These are phyloP conservation scores for Rasamsonia emersonii DNA, from an alignment of 2,329 filamentous ascomycete species.

Conservation along the genomic window DNA sequence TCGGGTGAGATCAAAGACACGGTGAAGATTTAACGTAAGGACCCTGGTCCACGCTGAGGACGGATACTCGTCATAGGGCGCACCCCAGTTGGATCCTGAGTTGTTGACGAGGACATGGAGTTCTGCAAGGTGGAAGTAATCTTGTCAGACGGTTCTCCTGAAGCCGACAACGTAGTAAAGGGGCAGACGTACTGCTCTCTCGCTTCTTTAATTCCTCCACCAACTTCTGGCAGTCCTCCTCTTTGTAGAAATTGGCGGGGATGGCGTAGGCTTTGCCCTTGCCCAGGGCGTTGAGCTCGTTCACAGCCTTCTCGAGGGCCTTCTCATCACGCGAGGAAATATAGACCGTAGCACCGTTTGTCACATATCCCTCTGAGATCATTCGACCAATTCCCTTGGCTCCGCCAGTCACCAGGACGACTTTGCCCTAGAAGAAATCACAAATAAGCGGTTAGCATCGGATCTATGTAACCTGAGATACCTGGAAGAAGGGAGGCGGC, in stretches of 20 bases:
- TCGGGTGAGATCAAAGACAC: slow-evolving; percentile 41
- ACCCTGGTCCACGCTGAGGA: slow-evolving; percentile 51
- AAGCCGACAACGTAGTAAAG: slow-evolving; percentile 54
- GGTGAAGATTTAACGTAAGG: slow-evolving; percentile 47
- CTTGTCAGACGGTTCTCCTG: slow-evolving; percentile 20
- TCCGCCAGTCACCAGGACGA: slow-evolving; percentile 44
- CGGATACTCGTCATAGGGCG: slow-evolving; percentile 50
- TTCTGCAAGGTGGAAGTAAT: slow-evolving; percentile 23
- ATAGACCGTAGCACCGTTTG: slow-evolving; percentile 45
- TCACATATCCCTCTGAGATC: slow-evolving; percentile 46
- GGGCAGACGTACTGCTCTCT: slow-evolving; percentile 51
- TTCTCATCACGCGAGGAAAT: slow-evolving; percentile 46
- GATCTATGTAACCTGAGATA: slow-evolving; percentile 51
- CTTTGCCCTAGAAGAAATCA: slow-evolving; percentile 26
- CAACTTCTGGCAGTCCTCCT: slow-evolving; percentile 41
- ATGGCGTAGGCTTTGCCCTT: slow-evolving; percentile 45
- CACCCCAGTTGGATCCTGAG: slow-evolving; percentile 47
- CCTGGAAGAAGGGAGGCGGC: slow-evolving; percentile 41
- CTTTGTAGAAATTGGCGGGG: slow-evolving; percentile 44
- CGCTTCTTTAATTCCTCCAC: slow-evolving; percentile 41
- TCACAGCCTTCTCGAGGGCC: slow-evolving; percentile 39
- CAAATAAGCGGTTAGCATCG: neutral
- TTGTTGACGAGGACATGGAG: slow-evolving; percentile 44
- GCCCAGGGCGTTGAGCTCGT: slow-evolving; percentile 42
- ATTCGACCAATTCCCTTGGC: slow-evolving; percentile 46